These are phyloP conservation scores for Olyra latifolia DNA, from an alignment of 176 grass and related monocot genomes.

Conservation along the genomic window DNA sequence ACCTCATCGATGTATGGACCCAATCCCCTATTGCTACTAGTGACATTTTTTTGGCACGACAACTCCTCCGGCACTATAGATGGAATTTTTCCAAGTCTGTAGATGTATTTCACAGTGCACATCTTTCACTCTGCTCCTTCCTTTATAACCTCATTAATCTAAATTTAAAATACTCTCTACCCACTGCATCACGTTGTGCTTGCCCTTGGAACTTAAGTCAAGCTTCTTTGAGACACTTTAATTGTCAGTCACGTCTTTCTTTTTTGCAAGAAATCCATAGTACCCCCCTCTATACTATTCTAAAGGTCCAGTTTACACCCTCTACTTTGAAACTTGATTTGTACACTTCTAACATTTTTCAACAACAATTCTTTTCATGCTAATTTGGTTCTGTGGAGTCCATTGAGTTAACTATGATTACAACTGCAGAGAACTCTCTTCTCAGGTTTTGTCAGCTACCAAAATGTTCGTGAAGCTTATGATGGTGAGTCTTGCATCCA, in stretches of 20 bases:
- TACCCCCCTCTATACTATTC: neutral
- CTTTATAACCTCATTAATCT: neutral
- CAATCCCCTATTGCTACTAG: neutral
- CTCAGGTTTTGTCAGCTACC: slow-evolving; percentile 93
- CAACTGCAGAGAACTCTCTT: slow-evolving; percentile 82
- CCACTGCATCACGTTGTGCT: neutral
- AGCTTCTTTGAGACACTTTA: neutral
- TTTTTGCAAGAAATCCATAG: slow-evolving; percentile 3
- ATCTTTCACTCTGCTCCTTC: slow-evolving; percentile 2
- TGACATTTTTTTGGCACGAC: neutral
- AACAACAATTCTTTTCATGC: neutral
- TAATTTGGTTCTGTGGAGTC: neutral
- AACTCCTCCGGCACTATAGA: neutral
- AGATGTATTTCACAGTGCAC: neutral
- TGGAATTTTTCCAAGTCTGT: neutral
- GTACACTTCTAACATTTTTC: neutral
- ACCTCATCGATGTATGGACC: neutral
- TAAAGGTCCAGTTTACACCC: neutral
- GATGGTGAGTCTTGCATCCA: slow-evolving; percentile 48
- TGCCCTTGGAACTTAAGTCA: neutral
- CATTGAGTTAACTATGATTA: slow-evolving; percentile 20
- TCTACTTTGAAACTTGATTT: neutral
- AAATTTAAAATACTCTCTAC: neutral
- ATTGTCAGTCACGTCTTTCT: neutral
- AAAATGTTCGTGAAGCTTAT: slow-evolving; percentile 89